Evolutionary conservation across 2,329 filamentous ascomycete species (phyloP).

Genomic region (Eutypa lata): DNA sequence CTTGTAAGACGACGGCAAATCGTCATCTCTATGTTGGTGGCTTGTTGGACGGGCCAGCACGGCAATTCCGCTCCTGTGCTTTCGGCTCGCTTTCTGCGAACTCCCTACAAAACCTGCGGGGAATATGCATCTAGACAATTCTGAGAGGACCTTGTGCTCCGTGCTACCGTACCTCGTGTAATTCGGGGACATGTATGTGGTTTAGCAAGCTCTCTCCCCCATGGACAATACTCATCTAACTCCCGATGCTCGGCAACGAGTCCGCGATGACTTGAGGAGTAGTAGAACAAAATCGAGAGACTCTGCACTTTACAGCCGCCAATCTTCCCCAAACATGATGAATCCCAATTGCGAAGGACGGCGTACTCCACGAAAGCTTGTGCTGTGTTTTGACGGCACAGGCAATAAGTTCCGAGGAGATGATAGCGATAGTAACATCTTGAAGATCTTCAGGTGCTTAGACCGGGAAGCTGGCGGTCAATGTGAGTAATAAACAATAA

Average conservation of each 20-base stretch:
- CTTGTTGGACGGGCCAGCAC: neutral
- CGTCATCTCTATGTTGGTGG: neutral
- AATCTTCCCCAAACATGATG: constrained; percentile 11
- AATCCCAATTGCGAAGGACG: constrained; percentile 12
- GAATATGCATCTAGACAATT: neutral
- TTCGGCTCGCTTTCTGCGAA: neutral
- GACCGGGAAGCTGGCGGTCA: constrained; percentile 62
- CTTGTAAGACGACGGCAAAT: neutral
- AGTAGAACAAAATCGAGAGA: constrained; percentile 9
- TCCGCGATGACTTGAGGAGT: constrained; percentile 8
- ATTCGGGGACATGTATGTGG: neutral
- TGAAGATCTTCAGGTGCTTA: constrained; percentile 70
- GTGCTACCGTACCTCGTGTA: neutral
- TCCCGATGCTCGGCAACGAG: constrained; percentile 6
- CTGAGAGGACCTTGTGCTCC: neutral
- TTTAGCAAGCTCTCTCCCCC: neutral
- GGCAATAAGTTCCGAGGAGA: constrained; percentile 63
- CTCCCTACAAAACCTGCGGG: neutral
- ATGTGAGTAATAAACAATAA: constrained; percentile 32
- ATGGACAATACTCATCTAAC: constrained; percentile 23
- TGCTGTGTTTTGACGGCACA: constrained; percentile 62
- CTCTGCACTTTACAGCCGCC: constrained; percentile 2
- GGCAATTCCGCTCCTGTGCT: neutral
- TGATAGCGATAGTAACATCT: constrained; percentile 61
- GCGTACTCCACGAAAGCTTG: constrained; percentile 41